Evolutionary conservation across 179 eudicot genomes (phyloP).

Genomic region (Patellifolia procumbens): DNA sequence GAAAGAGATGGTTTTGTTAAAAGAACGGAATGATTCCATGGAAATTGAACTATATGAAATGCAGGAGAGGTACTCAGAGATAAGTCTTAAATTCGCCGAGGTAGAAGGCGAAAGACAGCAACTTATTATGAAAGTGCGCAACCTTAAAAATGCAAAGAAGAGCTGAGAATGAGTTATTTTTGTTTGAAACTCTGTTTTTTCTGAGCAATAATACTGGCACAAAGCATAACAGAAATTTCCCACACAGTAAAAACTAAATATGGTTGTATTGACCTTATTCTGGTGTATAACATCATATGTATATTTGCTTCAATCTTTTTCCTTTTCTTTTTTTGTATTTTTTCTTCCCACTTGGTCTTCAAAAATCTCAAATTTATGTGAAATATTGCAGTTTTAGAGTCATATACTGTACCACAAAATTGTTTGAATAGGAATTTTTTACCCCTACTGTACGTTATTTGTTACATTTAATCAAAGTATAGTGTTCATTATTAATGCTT

Average conservation of each 20-base stretch:
- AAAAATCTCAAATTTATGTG: slow-evolving; percentile 16
- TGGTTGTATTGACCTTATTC: slow-evolving; percentile 18
- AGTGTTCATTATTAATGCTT: not conserved
- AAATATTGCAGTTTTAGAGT: slow-evolving; percentile 32
- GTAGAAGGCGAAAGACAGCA: slow-evolving; percentile 98
- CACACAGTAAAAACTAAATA: slow-evolving; percentile 17
- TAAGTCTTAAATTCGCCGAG: slow-evolving; percentile 95
- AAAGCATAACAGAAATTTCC: slow-evolving; percentile 10
- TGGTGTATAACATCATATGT: slow-evolving; percentile 34
- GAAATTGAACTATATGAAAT: slow-evolving; percentile 84
- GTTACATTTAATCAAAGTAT: slow-evolving; percentile 14
- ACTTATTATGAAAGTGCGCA: slow-evolving; percentile 75
- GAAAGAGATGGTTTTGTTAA: slow-evolving; percentile 54
- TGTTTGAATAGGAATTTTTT: not conserved
- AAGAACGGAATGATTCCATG: slow-evolving; percentile 69
- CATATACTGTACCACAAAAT: slow-evolving; percentile 28
- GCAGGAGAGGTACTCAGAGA: slow-evolving; percentile 93
- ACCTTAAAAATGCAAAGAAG: slow-evolving; percentile 71
- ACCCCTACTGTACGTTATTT: slow-evolving; percentile 2
- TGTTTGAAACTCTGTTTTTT: slow-evolving; percentile 2
- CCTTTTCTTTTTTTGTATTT: not conserved
- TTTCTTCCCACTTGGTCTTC: not conserved
- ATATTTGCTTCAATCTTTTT: slow-evolving; percentile 19
- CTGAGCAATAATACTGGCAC: not conserved
- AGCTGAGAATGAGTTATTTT: slow-evolving; percentile 21